Evolutionary conservation across 305 asterid species (phyloP), one percentile per base, ranked within the genome.

Genomic region (Fraxinus ornus): DNA sequence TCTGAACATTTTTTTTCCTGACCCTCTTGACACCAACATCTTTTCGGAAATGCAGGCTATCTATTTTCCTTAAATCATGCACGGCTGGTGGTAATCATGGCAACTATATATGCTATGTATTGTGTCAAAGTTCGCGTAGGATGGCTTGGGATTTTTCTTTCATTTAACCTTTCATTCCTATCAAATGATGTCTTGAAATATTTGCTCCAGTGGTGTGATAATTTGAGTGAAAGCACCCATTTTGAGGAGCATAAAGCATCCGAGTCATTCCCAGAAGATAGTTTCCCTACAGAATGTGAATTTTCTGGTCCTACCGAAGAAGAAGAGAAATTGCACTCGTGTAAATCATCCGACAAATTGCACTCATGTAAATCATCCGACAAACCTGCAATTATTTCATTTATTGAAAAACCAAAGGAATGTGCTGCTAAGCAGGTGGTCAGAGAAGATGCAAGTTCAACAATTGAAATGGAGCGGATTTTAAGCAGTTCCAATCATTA

Each of bases 41-140:
- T 72, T 81, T 84, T 84, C 81, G 80, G 76, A 52, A 81, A 60
- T 87, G 89, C 97, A 96, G 99, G 99, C 80, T 95, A 90, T 88
- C 89, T 97, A 60, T 97, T 97, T 93, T 95, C 98, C 79, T 85
- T 92, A 74, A 93, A 92, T 89, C 99, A 95, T 83, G 98, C 99
- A 15, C 91, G 99, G 75, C 86, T 95, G 86, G 95, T 94, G 91
- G 98, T 97, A 76, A 83, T 97, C 75, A 88, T 97, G 94, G 97
- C 97, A 80, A 93, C 96, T 15, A 7, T 90, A 74, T 97, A 97
- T 85, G 92, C 98, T 83, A 82, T 97, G 88, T 95, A 94, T 85
- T 95, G 88, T 79, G 99, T 97, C 81, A 88, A 95, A 90, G 91
- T 88, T 86, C 92, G 87, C 84, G 93, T 88, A 83, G 99, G 99